A percentile compares a stretch with the other conserved stretches of the same genome.
Conservation (phyloP, 2,329 filamentous ascomycete species). For the Cercospora janseana region DNA sequence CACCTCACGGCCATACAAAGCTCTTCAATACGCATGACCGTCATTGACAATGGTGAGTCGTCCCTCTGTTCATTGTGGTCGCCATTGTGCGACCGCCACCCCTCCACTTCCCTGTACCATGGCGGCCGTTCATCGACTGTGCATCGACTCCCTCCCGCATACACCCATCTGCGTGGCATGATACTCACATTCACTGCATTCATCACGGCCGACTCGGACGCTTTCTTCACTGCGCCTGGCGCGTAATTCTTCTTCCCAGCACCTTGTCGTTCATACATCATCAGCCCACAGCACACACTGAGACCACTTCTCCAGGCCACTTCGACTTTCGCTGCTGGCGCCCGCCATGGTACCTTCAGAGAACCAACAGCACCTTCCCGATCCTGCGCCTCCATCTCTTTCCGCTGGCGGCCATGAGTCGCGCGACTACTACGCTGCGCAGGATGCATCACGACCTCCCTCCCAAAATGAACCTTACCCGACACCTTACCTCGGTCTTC, state of each 20-base stretch:
- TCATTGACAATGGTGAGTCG: constrained; percentile 35
- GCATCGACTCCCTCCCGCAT: not conserved
- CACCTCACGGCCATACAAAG: constrained; percentile 37
- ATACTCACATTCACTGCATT: constrained; percentile 8
- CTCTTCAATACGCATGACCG: constrained; percentile 34
- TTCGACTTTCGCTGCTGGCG: constrained; percentile 31
- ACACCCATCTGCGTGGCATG: not conserved
- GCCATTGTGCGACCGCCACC: constrained; percentile 25
- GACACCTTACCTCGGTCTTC: constrained; percentile 89
- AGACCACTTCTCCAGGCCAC: constrained; percentile 25
- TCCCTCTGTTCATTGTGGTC: constrained; percentile 29
- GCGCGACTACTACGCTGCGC: constrained; percentile 58
- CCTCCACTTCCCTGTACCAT: constrained; percentile 2
- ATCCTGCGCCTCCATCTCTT: constrained; percentile 57
- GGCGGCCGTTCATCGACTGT: not conserved
- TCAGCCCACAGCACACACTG: constrained; percentile 9
- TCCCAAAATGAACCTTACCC: constrained; percentile 65
- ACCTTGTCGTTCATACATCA: not conserved
- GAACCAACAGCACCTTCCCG: constrained; percentile 55
- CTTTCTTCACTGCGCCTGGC: constrained; percentile 14
- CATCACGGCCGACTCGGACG: not conserved
- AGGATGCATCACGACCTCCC: constrained; percentile 56
- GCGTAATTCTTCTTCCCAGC: not conserved
- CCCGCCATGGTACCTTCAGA: constrained; percentile 49
- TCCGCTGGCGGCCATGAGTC: constrained; percentile 62